These are phyloP conservation scores for Acacia concinna DNA, from an alignment of 331 rosid genomes.

Conservation along the genomic window DNA sequence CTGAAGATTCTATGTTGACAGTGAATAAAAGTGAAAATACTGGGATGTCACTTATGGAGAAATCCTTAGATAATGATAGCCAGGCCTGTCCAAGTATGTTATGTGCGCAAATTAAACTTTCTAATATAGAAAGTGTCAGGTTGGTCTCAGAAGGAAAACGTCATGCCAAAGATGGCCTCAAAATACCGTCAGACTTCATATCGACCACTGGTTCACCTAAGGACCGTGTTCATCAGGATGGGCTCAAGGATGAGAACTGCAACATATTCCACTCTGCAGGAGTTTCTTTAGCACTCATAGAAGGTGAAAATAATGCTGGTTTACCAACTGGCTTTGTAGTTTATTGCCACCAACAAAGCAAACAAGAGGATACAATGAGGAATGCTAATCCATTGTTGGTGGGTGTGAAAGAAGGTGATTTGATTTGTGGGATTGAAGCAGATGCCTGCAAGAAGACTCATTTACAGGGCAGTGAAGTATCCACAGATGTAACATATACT, in stretches of 20 bases:
- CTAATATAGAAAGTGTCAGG: conserved; percentile 24
- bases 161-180: conserved; percentile 37
- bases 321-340: conserved; percentile 31
- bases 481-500: conserved; percentile 30
- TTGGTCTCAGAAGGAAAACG: conserved; percentile 35
- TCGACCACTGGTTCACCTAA: conserved; percentile 28
- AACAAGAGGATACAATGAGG: conserved; percentile 44
- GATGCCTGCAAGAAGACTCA: conserved; percentile 41
- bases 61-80: conserved; percentile 33
- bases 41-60: conserved; percentile 25
- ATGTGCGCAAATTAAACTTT: conserved; percentile 32
- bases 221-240: conserved; percentile 39
- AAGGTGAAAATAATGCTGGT: conserved; percentile 27
- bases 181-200: conserved; percentile 28
- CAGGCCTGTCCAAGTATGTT: conserved; percentile 36
- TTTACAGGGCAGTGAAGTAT: conserved; percentile 40
- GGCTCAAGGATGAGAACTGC: conserved; percentile 40
- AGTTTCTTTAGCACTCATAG: conserved; percentile 29
- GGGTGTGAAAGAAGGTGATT: conserved; percentile 40
- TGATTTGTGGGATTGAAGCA: conserved; percentile 41
- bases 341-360: conserved; percentile 38
- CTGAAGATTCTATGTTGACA: conserved; percentile 39
- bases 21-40: conserved; percentile 37
- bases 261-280: conserved; percentile 27
- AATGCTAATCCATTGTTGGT: conserved; percentile 36